These are phyloP conservation scores for Pouteria campechiana DNA, from an alignment of 179 eudicot genomes.

Conservation along the genomic window DNA sequence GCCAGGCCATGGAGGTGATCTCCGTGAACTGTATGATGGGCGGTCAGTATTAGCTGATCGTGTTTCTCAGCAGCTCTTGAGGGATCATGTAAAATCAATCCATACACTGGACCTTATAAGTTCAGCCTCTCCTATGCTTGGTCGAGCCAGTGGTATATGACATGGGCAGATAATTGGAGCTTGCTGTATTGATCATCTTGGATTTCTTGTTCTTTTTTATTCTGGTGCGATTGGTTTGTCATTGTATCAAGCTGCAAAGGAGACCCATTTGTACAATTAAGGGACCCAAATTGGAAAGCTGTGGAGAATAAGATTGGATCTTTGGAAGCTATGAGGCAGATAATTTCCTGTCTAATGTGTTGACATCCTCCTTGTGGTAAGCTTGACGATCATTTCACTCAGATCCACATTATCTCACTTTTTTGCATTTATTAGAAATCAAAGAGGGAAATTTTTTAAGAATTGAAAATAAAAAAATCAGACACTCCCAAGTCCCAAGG, in stretches of 20 bases:
- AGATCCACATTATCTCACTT: too few relatives aligned
- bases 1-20: constrained; percentile 20
- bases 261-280: constrained; percentile 3
- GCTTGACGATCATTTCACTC: too few relatives aligned
- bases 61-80: constrained; percentile 65
- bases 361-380: too few relatives aligned
- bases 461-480: too few relatives aligned
- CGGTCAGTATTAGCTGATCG: constrained; percentile 61
- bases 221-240: not conserved
- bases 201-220: not conserved
- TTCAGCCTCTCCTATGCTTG: constrained; percentile 37
- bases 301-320: not conserved
- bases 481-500: too few relatives aligned
- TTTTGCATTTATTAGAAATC: too few relatives aligned
- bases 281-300: not conserved
- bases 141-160: constrained; percentile 17
- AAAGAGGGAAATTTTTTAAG: too few relatives aligned
- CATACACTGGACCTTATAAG: constrained; percentile 41
- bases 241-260: not conserved
- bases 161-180: not conserved
- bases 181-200: too few relatives aligned
- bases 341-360: too few relatives aligned
- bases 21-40: constrained; percentile 37
- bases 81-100: constrained; percentile 51
- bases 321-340: constrained; percentile 3